Evolutionary conservation across 176 grass and related monocot genomes (phyloP).

Genomic region (Carex littledalei): DNA sequence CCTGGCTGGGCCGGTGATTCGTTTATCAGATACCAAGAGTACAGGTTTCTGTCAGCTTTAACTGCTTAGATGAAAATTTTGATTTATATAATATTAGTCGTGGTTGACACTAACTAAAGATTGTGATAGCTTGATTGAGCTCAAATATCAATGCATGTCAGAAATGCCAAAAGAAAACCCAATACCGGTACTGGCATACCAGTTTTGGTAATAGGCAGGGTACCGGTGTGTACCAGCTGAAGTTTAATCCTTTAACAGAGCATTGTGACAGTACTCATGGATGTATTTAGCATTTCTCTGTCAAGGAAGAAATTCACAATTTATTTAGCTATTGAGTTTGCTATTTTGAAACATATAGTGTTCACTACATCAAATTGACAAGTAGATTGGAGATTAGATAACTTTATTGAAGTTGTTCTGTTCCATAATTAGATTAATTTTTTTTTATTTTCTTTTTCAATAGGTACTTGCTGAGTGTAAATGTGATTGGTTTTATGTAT

Average conservation of each 20-base stretch:
- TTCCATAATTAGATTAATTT: not conserved
- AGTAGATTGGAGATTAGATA: not conserved
- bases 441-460: slow-evolving; percentile 16
- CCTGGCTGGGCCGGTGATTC: slow-evolving; percentile 65
- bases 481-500: slow-evolving; percentile 57
- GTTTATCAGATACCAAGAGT: slow-evolving; percentile 73
- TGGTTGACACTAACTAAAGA: not conserved
- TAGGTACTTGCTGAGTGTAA: slow-evolving; percentile 60
- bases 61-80: not conserved
- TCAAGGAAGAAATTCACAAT: not conserved
- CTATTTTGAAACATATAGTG: not conserved
- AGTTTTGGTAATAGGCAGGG: not conserved
- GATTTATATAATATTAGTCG: not conserved
- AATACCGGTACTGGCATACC: not conserved
- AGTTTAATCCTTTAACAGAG: not conserved
- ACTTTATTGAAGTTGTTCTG: not conserved
- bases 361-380: not conserved
- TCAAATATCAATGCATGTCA: not conserved
- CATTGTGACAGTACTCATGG: not conserved
- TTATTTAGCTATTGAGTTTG: not conserved
- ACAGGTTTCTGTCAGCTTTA: slow-evolving; percentile 33
- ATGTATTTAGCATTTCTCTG: not conserved
- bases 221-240: not conserved
- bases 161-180: not conserved
- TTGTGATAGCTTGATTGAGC: not conserved